Percentiles rank a stretch among this genome's conserved stretches.
These are phyloP conservation scores for Ogataea neopini DNA, from an alignment of 805 yeast genomes.

Conservation along the genomic window DNA sequence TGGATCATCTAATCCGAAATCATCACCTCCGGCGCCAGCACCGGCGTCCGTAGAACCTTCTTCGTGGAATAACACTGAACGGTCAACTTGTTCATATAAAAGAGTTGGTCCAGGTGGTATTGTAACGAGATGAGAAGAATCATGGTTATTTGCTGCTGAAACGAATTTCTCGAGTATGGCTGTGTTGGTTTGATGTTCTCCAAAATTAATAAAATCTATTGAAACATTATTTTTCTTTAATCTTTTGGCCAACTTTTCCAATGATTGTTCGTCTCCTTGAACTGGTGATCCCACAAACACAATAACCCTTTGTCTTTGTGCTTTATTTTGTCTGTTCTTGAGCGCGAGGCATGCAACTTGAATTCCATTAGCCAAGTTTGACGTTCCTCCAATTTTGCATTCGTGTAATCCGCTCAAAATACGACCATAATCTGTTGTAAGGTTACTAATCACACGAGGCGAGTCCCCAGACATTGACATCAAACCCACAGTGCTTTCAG, in stretches of 20 bases:
- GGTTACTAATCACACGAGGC: conserved; percentile 84
- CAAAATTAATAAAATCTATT: conserved; percentile 87
- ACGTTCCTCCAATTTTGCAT: conserved; percentile 64
- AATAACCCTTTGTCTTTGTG: conserved; percentile 86
- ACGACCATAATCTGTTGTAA: conserved; percentile 85
- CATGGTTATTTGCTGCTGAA: conserved; percentile 70
- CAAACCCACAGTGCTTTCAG: conserved; percentile 91
- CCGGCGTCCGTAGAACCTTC: conserved; percentile 51
- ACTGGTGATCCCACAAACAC: conserved; percentile 90
- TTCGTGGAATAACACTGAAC: conserved; percentile 71
- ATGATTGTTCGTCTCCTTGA: conserved; percentile 62
- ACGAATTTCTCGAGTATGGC: conserved; percentile 78
- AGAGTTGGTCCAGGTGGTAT: conserved; percentile 87
- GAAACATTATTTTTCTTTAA: conserved; percentile 93
- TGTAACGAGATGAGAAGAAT: conserved; percentile 78
- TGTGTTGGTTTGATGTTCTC: conserved; percentile 80
- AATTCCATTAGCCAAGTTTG: conserved; percentile 76
- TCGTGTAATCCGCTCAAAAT: conserved; percentile 83
- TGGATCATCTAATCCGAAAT: conserved; percentile 76
- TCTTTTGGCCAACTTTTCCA: conserved; percentile 83
- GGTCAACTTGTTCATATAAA: conserved; percentile 75
- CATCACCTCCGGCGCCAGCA: conserved; percentile 42
- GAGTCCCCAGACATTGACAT: conserved; percentile 85
- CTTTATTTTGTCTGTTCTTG: conserved; percentile 93
- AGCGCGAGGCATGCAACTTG: conserved; percentile 93